Base-by-base conservation (phyloP, 2,329 filamentous ascomycete genomes). In the Triangularia verruculosa region DNA sequence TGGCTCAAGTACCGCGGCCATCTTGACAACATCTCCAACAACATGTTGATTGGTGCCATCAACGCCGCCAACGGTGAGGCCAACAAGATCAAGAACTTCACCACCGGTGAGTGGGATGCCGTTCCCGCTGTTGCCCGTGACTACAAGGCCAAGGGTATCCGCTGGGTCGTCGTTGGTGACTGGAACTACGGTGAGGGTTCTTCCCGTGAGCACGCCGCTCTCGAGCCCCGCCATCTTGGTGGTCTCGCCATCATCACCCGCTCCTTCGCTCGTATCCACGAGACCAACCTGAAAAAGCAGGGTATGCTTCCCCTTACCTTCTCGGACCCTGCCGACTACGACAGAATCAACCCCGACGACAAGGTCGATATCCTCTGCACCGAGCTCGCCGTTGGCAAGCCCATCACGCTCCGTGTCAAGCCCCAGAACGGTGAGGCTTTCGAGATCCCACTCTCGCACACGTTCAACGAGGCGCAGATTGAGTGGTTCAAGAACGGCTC, bases 231-330 rank as follows among this genome's bases (percentile, higher is more conserved):
- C 78, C 94, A 98, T 83, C 89, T 99, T 70, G 95, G 95, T 75
- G 95, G 94, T 79, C 87, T 97, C 74, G 95, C 94, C 75, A 97
- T 99, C 83, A 96, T 99, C 78, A 93, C 90, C 76, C 90, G 92
- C 76, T 92, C 87, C 69, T 99, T 99, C 77, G 95, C 95, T 75
- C 95, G 95, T 90, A 99, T 99, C 76, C 95, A 99, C 86, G 95
- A 99, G 86, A 99, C 95, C 84, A 99, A 99, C 88, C 82, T 99
- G 84, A 99, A 99, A 92, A 99, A 99, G 90, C 95, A 99, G 88
- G 95, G 95, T 82, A 97, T 99, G 94, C 91, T 99, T 82, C 95
- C 95, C 74, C 86, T 99, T 70, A 98, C 93, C 73, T 99, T 99
- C 83, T 81, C 87, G 64, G 89, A 98, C 77, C 94, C 94, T 63